A percentile compares a stretch with the other conserved stretches of the same genome.
phyloP scores from a whole-genome alignment of 805 yeast species.

The Metschnikowia proteae region DNA sequence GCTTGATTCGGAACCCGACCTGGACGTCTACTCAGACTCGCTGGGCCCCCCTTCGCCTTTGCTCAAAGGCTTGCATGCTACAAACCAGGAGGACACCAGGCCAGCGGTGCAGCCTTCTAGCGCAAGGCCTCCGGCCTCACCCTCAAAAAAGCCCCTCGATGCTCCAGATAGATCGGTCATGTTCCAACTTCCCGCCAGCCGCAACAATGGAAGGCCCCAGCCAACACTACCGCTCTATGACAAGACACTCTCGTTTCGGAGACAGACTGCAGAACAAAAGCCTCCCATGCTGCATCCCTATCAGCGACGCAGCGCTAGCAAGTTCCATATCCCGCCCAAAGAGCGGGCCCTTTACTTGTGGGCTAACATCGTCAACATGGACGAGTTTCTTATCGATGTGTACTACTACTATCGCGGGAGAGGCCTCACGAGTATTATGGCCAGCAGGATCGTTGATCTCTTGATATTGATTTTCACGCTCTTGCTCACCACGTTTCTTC shows the following conservation, averaged over 20 bases:
- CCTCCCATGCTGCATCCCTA: background rate
- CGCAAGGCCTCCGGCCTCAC: background rate
- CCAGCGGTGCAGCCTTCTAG: background rate
- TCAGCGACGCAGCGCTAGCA: constrained; percentile 6
- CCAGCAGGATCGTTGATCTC: constrained; percentile 63
- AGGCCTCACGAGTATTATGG: constrained; percentile 76
- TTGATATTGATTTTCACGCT: constrained; percentile 76
- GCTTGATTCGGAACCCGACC: constrained; percentile 33
- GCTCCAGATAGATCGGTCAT: constrained; percentile 7
- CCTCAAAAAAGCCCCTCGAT: background rate
- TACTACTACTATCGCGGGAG: constrained; percentile 82
- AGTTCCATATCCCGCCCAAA: constrained; percentile 35
- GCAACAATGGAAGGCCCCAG: background rate
- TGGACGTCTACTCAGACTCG: constrained; percentile 27
- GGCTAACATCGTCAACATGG: constrained; percentile 94
- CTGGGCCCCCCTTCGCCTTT: constrained; percentile 19
- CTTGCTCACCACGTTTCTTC: constrained; percentile 70
- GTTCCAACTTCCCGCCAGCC: constrained; percentile 8
- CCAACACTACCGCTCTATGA: constrained; percentile 6
- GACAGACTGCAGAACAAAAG: background rate
- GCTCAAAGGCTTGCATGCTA: constrained; percentile 2
- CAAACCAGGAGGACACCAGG: background rate
- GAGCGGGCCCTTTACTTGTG: constrained; percentile 91
- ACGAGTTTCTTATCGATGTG: constrained; percentile 75
- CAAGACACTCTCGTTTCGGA: constrained; percentile 4